Evolutionary conservation across 805 yeast genomes (phyloP).

Genomic region (Suhomyces pyralidae): DNA sequence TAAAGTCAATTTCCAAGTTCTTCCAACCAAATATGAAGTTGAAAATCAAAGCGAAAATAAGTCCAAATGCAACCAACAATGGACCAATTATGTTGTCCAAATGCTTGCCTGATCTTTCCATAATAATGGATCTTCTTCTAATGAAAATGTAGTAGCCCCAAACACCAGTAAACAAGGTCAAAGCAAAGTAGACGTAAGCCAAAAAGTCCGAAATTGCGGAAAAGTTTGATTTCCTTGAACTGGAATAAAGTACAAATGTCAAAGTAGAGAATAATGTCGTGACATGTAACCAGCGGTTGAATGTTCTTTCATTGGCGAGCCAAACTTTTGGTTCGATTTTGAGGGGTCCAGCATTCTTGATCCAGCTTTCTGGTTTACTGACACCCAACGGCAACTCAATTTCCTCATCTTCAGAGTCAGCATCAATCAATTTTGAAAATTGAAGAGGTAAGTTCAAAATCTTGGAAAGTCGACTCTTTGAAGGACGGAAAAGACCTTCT

Average conservation of each 20-base stretch:
- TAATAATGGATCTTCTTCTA: slow-evolving; percentile 67
- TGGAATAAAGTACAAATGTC: slow-evolving; percentile 79
- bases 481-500: slow-evolving; percentile 4
- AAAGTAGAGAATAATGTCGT: slow-evolving; percentile 79
- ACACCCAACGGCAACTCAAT: slow-evolving; percentile 87
- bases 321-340: slow-evolving; percentile 97
- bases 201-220: slow-evolving; percentile 60
- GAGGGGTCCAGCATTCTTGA: slow-evolving; percentile 87
- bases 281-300: slow-evolving; percentile 91
- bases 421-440: slow-evolving; percentile 47
- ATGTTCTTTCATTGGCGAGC: slow-evolving; percentile 97
- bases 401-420: slow-evolving; percentile 82
- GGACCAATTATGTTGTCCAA: slow-evolving; percentile 92
- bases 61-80: slow-evolving; percentile 66
- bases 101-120: slow-evolving; percentile 79
- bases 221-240: slow-evolving; percentile 65
- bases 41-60: slow-evolving; percentile 60
- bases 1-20: slow-evolving; percentile 22
- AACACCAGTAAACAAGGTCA: slow-evolving; percentile 77
- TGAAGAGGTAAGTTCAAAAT: slow-evolving; percentile 25
- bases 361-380: slow-evolving; percentile 68
- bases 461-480: slow-evolving; percentile 11
- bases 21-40: slow-evolving; percentile 68
- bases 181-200: slow-evolving; percentile 75
- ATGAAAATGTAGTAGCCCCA: slow-evolving; percentile 88